Base-by-base conservation (phyloP, 1,284 basidiomycete genomes). In the Leccinum solheimii region DNA sequence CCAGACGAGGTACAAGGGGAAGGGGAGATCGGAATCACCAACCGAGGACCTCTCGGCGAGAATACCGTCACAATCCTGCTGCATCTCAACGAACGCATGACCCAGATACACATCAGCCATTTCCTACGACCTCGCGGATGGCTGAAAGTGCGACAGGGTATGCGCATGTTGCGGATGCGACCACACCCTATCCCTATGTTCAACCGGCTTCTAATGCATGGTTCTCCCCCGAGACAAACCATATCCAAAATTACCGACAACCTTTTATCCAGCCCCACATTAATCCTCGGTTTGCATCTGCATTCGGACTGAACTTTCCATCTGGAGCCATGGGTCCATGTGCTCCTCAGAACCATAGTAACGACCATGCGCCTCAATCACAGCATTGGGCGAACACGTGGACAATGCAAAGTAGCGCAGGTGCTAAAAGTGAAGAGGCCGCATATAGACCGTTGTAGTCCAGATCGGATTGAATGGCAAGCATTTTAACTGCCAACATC, bases 211-310 rank as follows among this genome's bases (percentile, higher is more conserved):
- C 64, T 27, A 59, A 58, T 51, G 27, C 66, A 55, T 72, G 65
- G 67, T 51, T 68, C 58, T 64, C 62, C 59, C 61, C 62, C 1
- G 62, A 56, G 36, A 27, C 48, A 30, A 60, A 48, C 30, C 56
- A 48, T 49, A 54, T 62, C 5, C 65, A 73, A 62, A 59, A 66
- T 43, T 76, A 78, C 55, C 75, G 78, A 55, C 76, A 79, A 57
- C 72, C 76, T 23, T 83, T 80, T 53, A 79, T 91, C 19, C 90
- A 91, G 66, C 90, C 91, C n/a, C 90, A 92, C 69, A 90, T 91
- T 66, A 91, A 92, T 71, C 91, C 91, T 13, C 81, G 86, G 13
- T 92, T 92, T 56, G 82, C 83, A 27, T 81, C 82, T 53, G 74
- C 76, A 36, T 84, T 87, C 66, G 86, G 83, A 26, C 71, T 85